Evolutionary conservation across 495 filamentous ascomycete genomes (phyloP).

Genomic region (Halenospora varia): DNA sequence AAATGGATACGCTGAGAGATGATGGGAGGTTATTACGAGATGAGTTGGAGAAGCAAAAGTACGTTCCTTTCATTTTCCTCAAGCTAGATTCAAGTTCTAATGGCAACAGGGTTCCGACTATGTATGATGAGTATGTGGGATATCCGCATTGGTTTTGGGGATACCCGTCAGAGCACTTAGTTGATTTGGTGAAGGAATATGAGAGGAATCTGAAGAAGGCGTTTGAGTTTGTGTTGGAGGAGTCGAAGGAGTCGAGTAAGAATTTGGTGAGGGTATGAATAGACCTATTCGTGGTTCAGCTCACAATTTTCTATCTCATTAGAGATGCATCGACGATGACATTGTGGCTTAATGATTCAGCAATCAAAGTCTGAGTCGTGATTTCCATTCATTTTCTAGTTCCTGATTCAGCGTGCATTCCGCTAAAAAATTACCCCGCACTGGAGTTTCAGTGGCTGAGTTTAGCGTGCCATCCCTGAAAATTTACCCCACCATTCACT

Average conservation of each 20-base stretch:
- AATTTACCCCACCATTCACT: background rate
- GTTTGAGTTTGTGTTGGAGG: slow-evolving; percentile 3
- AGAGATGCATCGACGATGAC: no score
- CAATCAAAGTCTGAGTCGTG: background rate
- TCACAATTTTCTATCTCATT: background rate
- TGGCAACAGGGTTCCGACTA: background rate
- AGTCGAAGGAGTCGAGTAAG: background rate
- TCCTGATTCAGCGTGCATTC: background rate
- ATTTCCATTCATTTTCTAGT: background rate
- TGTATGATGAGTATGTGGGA: slow-evolving; percentile 5
- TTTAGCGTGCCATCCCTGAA: background rate
- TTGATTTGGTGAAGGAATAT: background rate
- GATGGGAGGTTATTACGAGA: slow-evolving; percentile 9
- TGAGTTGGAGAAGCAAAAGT: slow-evolving; percentile 5
- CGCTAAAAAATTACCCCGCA: background rate
- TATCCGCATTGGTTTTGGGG: slow-evolving; percentile 16
- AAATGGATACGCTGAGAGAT: slow-evolving; percentile 10
- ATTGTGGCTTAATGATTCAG: no score
- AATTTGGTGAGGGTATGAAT: background rate
- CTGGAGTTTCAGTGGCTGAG: background rate
- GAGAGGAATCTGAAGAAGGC: slow-evolving; percentile 6
- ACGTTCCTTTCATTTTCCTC: background rate
- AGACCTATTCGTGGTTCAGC: no score
- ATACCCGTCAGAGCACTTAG: slow-evolving; percentile 9
- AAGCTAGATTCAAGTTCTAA: background rate